Conservation (phyloP, 2,329 filamentous ascomycete species). For the Sporothrix brasiliensis region DNA sequence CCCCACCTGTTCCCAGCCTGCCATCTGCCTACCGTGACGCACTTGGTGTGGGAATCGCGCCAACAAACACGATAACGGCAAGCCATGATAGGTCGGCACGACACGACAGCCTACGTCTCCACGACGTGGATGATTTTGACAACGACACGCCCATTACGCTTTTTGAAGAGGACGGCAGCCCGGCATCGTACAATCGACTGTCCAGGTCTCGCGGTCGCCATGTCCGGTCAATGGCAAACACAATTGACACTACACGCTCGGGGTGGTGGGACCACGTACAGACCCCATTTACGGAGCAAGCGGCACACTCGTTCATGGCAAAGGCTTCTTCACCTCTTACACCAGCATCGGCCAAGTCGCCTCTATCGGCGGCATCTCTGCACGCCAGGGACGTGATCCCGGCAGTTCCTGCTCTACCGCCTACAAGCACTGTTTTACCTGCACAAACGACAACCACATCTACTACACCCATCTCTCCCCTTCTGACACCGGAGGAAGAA, state of each 20-base stretch:
- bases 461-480: not conserved
- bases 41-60: not conserved
- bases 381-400: slow-evolving; percentile 8
- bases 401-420: slow-evolving; percentile 23
- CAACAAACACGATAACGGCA: not conserved
- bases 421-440: not conserved
- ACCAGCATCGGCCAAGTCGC: slow-evolving; percentile 26
- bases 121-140: slow-evolving; percentile 56
- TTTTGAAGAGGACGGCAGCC: slow-evolving; percentile 69
- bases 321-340: slow-evolving; percentile 40
- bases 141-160: slow-evolving; percentile 63
- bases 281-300: slow-evolving; percentile 63
- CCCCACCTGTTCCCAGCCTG: slow-evolving; percentile 64
- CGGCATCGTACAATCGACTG: slow-evolving; percentile 44
- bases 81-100: not conserved
- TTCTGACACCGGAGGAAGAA: slow-evolving; percentile 37
- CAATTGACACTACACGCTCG: slow-evolving; percentile 58
- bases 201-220: slow-evolving; percentile 45
- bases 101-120: slow-evolving; percentile 27
- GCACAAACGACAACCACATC: not conserved
- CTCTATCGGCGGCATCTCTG: not conserved
- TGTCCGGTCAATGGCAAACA: slow-evolving; percentile 45
- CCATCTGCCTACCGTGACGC: slow-evolving; percentile 47
- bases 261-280: slow-evolving; percentile 81
- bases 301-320: slow-evolving; percentile 50